Base-by-base conservation (phyloP, 768 basidiomycete genomes). In the Tephrocybe rancida region DNA sequence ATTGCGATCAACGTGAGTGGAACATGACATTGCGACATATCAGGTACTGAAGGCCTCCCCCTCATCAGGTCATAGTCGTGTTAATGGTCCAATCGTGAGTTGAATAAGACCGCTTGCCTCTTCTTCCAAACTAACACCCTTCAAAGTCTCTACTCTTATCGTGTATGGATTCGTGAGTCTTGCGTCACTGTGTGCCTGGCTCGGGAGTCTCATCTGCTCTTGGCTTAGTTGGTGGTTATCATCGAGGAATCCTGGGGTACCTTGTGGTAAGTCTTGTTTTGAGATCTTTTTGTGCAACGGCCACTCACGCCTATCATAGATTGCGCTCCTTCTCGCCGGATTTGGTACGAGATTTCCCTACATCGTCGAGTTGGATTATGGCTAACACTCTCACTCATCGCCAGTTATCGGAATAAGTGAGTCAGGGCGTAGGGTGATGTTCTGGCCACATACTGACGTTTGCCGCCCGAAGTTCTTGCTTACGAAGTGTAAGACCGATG, bases 131-230 rank as follows among this genome's bases (percentile, higher is more conserved):
- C 52, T 44, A 27, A 47, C n/a, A 21, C 21, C 13, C 6, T 29
- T 48, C 41, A 14, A 32, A 78, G 78, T 55, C 57, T 79, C 21
- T 81, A 81, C 42, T 69, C 76, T 5, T 68, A 69, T 52, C 73
- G 79, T 3, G 73, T 79, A 7, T 80, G 78, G 77, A 63, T 74
- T 44, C 72, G 78, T 81, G 48, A 64, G 78, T 76, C 8, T 22
- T 44, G 41, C 44, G 26, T 18, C 2, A 19, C 14, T 0, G 16
- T 38, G 9, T 6, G 3, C 2, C 24, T 50, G 42, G 29, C 45
- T 25, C 16, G 44, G n/a, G 24, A 3, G 19, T 25, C 41, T 48
- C 34, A 37, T 41, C 27, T 24, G 27, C 34, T 44, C 21, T 19
- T 32, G n/a, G 1, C 44, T 13, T 24, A 73, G 71, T 75, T 29